Percentiles rank a stretch among this genome's conserved stretches.
phyloP scores from a whole-genome alignment of 2,329 filamentous ascomycete genomes.

The Xylariaceae sp. region DNA sequence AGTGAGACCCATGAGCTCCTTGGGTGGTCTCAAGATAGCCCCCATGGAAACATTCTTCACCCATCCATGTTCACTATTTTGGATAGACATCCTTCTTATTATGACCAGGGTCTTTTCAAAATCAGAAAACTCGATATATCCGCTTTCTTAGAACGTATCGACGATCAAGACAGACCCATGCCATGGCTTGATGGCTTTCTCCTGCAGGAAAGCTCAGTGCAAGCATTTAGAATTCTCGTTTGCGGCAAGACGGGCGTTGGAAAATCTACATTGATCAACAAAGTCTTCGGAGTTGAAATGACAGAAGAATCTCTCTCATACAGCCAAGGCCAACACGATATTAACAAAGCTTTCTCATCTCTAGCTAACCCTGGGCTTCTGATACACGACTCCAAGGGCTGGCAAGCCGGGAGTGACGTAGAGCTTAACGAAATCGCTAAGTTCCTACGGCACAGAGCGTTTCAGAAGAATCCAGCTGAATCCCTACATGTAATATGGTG shows the following conservation, averaged over 20 bases:
- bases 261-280: conserved; percentile 12
- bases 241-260: conserved; percentile 13
- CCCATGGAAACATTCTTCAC: conserved; percentile 10
- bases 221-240: conserved; percentile 10
- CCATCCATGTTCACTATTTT: conserved; percentile 7
- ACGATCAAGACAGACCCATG: conserved; percentile 7
- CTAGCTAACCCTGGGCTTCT: conserved; percentile 9
- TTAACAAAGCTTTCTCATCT: conserved; percentile 10
- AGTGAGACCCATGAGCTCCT: neutral
- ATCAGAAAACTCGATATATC: conserved; percentile 4
- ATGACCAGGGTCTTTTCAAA: conserved; percentile 11
- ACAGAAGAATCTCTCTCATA: conserved; percentile 12
- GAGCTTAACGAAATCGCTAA: conserved; percentile 12
- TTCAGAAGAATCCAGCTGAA: conserved; percentile 13
- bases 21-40: conserved; percentile 1
- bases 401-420: conserved; percentile 11
- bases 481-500: conserved; percentile 13
- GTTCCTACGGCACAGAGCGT: conserved; percentile 10
- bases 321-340: conserved; percentile 11
- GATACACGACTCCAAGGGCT: conserved; percentile 12
- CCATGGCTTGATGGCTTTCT: conserved; percentile 10
- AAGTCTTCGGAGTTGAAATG: conserved; percentile 13
- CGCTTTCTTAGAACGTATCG: conserved; percentile 7
- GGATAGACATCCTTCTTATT: conserved; percentile 9
- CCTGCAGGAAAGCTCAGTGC: conserved; percentile 7